A percentile compares a stretch with the other conserved stretches of the same genome.
Conservation (phyloP, 305 asterid genomes). For the Solanum hybrid region DNA sequence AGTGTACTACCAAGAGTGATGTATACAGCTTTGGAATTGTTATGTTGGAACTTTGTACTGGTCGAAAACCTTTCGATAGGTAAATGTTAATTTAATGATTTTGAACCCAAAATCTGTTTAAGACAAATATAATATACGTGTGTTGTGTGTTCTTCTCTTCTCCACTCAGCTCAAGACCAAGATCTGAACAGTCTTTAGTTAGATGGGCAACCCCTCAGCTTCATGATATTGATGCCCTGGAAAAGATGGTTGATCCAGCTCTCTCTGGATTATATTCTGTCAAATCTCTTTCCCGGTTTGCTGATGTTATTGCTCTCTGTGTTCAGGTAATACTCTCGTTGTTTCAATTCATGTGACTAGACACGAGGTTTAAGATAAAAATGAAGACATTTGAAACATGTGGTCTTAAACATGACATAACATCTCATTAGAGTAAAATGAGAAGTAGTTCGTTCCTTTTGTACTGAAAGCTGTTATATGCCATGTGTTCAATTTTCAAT, state of each 20-base stretch:
- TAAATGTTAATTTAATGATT: conserved; percentile 2
- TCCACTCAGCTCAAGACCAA: conserved; percentile 22
- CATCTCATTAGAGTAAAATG: not conserved
- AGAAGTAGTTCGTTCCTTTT: too few species aligned
- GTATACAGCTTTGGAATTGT: conserved; percentile 52
- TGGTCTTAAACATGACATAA: not conserved
- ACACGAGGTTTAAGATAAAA: not conserved
- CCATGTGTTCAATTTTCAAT: not conserved
- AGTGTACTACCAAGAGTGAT: conserved; percentile 60
- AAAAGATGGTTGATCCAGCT: conserved; percentile 42
- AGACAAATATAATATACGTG: not conserved
- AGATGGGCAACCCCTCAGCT: conserved; percentile 44
- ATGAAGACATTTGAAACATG: not conserved
- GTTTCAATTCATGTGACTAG: not conserved
- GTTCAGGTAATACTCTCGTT: conserved; percentile 19
- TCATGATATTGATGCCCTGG: conserved; percentile 34
- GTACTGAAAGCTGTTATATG: not conserved
- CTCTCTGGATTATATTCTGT: conserved; percentile 29
- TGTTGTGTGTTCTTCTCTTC: not conserved
- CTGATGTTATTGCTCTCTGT: conserved; percentile 39
- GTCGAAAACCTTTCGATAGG: conserved; percentile 89
- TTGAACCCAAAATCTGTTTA: not conserved
- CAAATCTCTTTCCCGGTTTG: conserved; percentile 35
- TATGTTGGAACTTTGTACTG: conserved; percentile 43
- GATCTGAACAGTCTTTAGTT: conserved; percentile 33